These are phyloP conservation scores for Sphagnum contortum DNA, from an alignment of 225 moss, liverwort and hornwort genomes.

Conservation along the genomic window DNA sequence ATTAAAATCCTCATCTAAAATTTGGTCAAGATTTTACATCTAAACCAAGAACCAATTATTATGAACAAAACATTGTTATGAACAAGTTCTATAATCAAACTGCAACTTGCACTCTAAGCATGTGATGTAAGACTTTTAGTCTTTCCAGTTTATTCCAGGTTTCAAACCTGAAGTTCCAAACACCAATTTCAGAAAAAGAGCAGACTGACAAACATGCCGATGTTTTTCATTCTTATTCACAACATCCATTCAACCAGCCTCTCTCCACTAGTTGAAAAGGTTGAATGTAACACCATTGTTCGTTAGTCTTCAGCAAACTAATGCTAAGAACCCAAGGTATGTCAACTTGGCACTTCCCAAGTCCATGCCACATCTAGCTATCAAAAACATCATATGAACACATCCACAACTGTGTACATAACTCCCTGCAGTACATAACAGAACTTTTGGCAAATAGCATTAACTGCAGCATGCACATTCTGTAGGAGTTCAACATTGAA, in stretches of 20 bases:
- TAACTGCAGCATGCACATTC: conserved; percentile 36
- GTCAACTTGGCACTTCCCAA: conserved; percentile 25
- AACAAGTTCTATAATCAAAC: no score
- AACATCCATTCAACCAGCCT: conserved; percentile 39
- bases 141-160: conserved; percentile 27
- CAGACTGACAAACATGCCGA: conserved; percentile 33
- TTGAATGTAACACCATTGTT: conserved; percentile 18
- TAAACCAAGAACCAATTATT: no score
- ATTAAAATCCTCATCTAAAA: no score
- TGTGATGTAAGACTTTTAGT: no score
- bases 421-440: conserved; percentile 28
- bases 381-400: conserved; percentile 38
- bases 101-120: no score
- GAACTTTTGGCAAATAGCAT: conserved; percentile 20
- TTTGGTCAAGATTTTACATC: no score
- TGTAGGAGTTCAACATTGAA: conserved; percentile 35
- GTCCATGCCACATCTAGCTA: conserved; percentile 16
- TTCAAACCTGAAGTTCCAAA: conserved; percentile 20
- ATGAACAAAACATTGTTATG: no score
- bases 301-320: background rate
- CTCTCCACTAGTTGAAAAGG: conserved; percentile 25
- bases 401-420: conserved; percentile 17
- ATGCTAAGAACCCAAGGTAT: conserved; percentile 35
- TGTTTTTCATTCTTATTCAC: conserved; percentile 38
- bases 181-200: conserved; percentile 30